Percentiles rank a stretch among this genome's conserved stretches.
phyloP scores from a whole-genome alignment of 176 grass and related monocot species.

The Musa itinerans region DNA sequence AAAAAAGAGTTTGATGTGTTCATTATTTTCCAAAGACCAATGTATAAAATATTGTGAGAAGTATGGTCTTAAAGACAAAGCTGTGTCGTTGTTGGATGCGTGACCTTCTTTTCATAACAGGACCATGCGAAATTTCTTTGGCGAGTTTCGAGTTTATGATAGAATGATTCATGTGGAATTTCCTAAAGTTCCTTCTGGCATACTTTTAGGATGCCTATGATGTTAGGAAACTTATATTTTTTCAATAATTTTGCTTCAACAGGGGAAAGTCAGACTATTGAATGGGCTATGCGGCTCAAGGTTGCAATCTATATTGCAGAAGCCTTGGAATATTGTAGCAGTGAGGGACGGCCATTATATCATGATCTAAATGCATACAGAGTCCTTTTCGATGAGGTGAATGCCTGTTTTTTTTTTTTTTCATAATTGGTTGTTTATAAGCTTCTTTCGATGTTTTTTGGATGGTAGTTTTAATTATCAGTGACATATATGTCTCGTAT shows the following conservation, averaged over 20 bases:
- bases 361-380: constrained; percentile 92
- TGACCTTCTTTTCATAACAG: background rate
- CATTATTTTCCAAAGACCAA: background rate
- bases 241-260: constrained; percentile 21
- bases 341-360: constrained; percentile 61
- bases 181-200: background rate
- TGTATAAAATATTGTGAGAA: background rate
- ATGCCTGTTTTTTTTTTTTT: background rate
- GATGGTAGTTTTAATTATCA: constrained; percentile 3
- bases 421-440: background rate
- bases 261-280: constrained; percentile 96
- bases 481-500: background rate
- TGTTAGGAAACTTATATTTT: background rate
- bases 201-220: background rate
- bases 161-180: background rate
- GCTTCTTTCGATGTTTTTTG: background rate
- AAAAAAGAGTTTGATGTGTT: background rate
- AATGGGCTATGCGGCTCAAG: constrained; percentile 95
- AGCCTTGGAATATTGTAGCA: constrained; percentile 72
- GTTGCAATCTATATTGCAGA: constrained; percentile 78
- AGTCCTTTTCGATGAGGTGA: constrained; percentile 86
- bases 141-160: background rate
- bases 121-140: background rate
- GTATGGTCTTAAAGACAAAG: background rate
- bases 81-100: background rate